Conservation (phyloP, 164 flowering plant genomes). For the Aristolochia californica region DNA sequence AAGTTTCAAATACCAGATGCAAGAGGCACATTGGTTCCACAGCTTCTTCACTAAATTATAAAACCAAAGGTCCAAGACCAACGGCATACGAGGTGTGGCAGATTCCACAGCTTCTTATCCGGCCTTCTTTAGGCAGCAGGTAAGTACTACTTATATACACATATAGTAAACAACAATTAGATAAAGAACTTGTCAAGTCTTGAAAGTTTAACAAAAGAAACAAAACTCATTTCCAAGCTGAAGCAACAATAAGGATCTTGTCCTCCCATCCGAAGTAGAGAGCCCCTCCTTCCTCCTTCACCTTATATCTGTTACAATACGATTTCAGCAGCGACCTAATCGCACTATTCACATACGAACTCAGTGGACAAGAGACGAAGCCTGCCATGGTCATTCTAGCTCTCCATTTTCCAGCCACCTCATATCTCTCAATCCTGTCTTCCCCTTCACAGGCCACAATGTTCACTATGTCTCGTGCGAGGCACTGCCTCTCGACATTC, state of each 20-base stretch:
- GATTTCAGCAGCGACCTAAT: constrained; percentile 40
- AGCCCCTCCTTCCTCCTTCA: constrained; percentile 57
- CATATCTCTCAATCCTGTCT: constrained; percentile 88
- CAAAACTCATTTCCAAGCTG: constrained; percentile 49
- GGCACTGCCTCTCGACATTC: constrained; percentile 86
- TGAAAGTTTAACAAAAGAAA: too few species aligned
- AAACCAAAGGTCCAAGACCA: too few species aligned
- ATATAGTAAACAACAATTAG: too few species aligned
- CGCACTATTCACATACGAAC: constrained; percentile 31
- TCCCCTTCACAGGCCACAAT: constrained; percentile 94
- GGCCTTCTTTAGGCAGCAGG: too few species aligned
- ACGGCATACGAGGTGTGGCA: too few species aligned
- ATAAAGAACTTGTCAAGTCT: too few species aligned
- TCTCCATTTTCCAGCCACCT: constrained; percentile 95
- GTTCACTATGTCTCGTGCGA: constrained; percentile 88
- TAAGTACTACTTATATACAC: too few species aligned
- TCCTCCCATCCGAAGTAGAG: constrained; percentile 92
- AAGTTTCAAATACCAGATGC: too few species aligned
- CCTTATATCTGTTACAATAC: constrained; percentile 59
- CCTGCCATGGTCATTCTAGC: constrained; percentile 98
- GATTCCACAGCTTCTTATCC: too few species aligned
- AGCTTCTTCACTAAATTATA: too few species aligned
- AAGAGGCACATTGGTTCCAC: too few species aligned
- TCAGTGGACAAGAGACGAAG: constrained; percentile 47
- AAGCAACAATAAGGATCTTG: constrained; percentile 67